Percentiles rank a stretch among this genome's conserved stretches.
Conservation (phyloP, 176 grass and related monocot genomes). For the Musa itinerans region DNA sequence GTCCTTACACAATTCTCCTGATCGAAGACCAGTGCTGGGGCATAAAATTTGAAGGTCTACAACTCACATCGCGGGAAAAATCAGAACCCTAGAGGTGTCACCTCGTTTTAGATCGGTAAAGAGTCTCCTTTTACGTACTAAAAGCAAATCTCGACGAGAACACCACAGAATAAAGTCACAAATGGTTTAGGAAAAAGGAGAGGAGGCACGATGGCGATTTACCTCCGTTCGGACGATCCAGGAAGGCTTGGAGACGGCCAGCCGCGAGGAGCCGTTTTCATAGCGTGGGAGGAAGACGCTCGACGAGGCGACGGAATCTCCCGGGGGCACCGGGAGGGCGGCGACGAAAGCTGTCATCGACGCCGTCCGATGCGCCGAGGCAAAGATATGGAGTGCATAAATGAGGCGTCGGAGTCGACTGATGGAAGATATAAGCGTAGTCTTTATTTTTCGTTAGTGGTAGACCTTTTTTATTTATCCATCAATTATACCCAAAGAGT, state of each 20-base stretch:
- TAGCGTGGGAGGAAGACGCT: conserved; percentile 14
- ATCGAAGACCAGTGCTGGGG: not conserved
- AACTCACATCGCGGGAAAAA: not conserved
- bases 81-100: not conserved
- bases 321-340: not conserved
- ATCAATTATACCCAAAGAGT: too few species aligned
- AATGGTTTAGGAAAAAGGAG: not conserved
- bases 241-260: conserved; percentile 26
- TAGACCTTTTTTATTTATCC: not conserved
- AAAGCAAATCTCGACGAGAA: not conserved
- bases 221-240: conserved; percentile 74
- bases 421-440: not conserved
- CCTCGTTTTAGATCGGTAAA: not conserved
- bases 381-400: too few species aligned
- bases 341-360: conserved; percentile 7
- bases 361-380: conserved; percentile 1
- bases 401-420: not conserved
- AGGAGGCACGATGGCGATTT: not conserved
- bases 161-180: not conserved
- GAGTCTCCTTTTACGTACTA: not conserved
- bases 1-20: not conserved
- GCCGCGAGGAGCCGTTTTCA: conserved; percentile 11
- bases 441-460: not conserved
- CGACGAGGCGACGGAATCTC: not conserved
- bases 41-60: not conserved